Percentiles rank a stretch among this genome's conserved stretches.
Conservation (phyloP, 257 asterid genomes). For the Catharanthus roseus region DNA sequence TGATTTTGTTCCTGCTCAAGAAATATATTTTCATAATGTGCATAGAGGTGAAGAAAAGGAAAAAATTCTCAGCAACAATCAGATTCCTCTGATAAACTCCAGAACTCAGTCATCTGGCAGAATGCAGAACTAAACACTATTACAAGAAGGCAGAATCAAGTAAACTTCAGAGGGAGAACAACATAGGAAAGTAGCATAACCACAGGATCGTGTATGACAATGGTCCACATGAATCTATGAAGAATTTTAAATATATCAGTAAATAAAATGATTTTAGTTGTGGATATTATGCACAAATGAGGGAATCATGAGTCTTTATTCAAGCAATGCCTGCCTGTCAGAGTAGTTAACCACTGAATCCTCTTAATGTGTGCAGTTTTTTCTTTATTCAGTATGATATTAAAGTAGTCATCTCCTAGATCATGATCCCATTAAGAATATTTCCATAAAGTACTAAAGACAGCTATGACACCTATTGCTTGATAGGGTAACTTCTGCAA, state of each 20-base stretch:
- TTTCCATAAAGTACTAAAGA: background rate
- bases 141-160: background rate
- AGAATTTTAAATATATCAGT: background rate
- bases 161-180: background rate
- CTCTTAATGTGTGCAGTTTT: background rate
- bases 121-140: background rate
- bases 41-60: conserved; percentile 8
- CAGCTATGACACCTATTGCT: background rate
- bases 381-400: background rate
- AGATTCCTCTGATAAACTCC: background rate
- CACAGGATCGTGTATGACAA: background rate
- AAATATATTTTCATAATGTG: conserved; percentile 20
- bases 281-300: background rate
- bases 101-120: background rate
- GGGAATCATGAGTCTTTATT: background rate
- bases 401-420: background rate
- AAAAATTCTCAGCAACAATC: background rate
- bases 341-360: background rate
- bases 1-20: conserved; percentile 39
- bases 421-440: background rate
- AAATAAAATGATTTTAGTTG: background rate
- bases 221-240: background rate
- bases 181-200: background rate
- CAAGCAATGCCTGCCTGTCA: background rate
- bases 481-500: background rate